Base-by-base conservation (phyloP, 78 protist species). In the Neovahlkampfia damariscottae region DNA sequence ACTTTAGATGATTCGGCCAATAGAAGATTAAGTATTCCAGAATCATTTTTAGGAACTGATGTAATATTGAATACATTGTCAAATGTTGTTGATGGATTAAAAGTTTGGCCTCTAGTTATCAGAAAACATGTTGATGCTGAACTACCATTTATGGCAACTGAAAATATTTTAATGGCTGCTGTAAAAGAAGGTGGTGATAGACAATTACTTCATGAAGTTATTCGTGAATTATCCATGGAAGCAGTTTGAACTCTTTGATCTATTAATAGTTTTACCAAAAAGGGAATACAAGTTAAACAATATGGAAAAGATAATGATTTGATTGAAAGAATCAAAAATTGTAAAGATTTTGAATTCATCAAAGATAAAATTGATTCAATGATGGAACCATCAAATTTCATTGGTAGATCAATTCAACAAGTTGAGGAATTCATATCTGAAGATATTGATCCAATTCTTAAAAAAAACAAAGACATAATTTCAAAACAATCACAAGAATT, bases 141-240 rank as follows among this genome's bases (percentile, higher is more conserved):
- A 31, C 83, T 86, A 19, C 89, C 89, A 6, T 86, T 86, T 30
- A 86, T 86, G 89, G 89, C 89, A 36, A 78, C 89, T n/a, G 89
- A 86, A 41, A 86, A 86, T 74, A 69, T 86, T 31, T 80, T 86
- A 40, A 86, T 86, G 89, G 89, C 81, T 4, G 19, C 74, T 34
- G 89, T 86, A 31, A 86, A 86, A 76, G 75, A 37, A 27, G 89
- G 89, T 28, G 89, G 89, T 30, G 80, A 82, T 9, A 81, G 89
- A 40, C 89, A 86, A 76, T 81, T 34, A 37, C 86, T 86, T 67
- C 88, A 84, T 80, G 88, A 84, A 35, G 30, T 8, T 7, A 84
- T 84, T 75, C 88, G 88, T 32, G 86, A 58, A n/a, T 82, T 38
- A 28, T 8, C 83, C 2, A 70, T 72, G 38, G 36, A 82, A 38